Evolutionary conservation across 257 asterid species (phyloP), one percentile per base, ranked within the genome.

Genomic region (Salvia miltiorrhiza): DNA sequence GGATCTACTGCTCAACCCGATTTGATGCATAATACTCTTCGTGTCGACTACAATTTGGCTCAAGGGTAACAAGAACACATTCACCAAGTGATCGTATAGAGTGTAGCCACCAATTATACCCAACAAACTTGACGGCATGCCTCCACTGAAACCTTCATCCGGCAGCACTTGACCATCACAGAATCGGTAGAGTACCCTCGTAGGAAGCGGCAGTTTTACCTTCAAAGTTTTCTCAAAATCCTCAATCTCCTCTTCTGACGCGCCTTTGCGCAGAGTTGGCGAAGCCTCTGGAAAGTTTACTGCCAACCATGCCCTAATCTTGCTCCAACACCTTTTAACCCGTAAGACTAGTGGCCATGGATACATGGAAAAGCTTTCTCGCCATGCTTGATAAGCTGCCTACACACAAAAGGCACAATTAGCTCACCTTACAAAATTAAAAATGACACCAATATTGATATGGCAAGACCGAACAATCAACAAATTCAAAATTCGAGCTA

Each of bases 61-160:
- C 78, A 89, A 80, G 24, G 99, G 94, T 64, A 90, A 72, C 86
- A 93, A 69, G 75, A 70, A 82, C 76, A 93, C 97, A 75, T 93
- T 93, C 49, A 90, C 95, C 45, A 82, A 71, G 79, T 90, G 91
- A 16, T 78, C 86, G 59, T 86, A 84, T 47, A 90, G 61, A 17
- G 89, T 63, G 81, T 93, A 93, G 63, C 99, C 99, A 71, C 99
- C 99, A 10, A 93, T 93, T 45, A 93, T 77, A 50, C 99, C 99
- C 80, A 86, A 64, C 63, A 93, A 78, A 83, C 77, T 79, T 21
- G 77, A 53, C 33, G 81, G 82, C 59, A 28, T 49, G 41, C 81
- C 71, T 41, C 86, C 80, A 50, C 16, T 24, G 23, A 71, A 60
- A 33, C 79, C 78, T 40, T 82, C 84, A 21, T 53, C 35, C 30